phyloP scores from a whole-genome alignment of 192 early-diverging fungal species.

The Hyaloraphidium curvatum region DNA sequence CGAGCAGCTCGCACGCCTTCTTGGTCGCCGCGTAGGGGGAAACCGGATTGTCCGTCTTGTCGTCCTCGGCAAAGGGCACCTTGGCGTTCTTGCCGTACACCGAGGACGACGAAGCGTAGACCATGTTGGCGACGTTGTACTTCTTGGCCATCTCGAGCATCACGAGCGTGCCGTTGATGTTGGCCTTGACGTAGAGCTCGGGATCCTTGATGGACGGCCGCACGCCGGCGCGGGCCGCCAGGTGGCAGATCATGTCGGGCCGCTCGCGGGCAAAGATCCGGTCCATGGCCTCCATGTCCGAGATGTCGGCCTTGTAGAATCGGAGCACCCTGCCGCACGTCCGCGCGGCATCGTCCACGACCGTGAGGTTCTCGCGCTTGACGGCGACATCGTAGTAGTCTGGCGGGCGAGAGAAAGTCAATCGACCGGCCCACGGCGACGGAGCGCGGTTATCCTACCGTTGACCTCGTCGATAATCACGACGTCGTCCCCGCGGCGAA shows the following conservation, averaged over 20 bases:
- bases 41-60: slow-evolving; percentile 2
- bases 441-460: no score
- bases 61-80: slow-evolving; percentile 8
- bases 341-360: not conserved
- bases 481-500: slow-evolving; percentile 6
- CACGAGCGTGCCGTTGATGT: slow-evolving; percentile 6
- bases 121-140: slow-evolving; percentile 2
- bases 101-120: slow-evolving; percentile 8
- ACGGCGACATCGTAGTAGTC: slow-evolving; percentile 7
- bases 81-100: slow-evolving; percentile 9
- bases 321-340: not conserved
- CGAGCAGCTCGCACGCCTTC: slow-evolving; percentile 10
- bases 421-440: no score
- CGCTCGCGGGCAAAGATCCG: slow-evolving; percentile 2
- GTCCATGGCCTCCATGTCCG: slow-evolving; percentile 5
- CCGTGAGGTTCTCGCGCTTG: slow-evolving; percentile 4
- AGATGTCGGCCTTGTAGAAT: not conserved
- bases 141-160: slow-evolving; percentile 7
- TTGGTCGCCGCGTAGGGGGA: slow-evolving; percentile 10
- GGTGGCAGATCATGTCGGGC: slow-evolving; percentile 5
- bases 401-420: no score
- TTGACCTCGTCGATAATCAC: slow-evolving; percentile 12
- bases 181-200: slow-evolving; percentile 5
- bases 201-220: slow-evolving; percentile 1
- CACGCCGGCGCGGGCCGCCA: slow-evolving; percentile 5